Conservation (phyloP, 805 yeast genomes). For the Debaryomyces hansenii region DNA sequence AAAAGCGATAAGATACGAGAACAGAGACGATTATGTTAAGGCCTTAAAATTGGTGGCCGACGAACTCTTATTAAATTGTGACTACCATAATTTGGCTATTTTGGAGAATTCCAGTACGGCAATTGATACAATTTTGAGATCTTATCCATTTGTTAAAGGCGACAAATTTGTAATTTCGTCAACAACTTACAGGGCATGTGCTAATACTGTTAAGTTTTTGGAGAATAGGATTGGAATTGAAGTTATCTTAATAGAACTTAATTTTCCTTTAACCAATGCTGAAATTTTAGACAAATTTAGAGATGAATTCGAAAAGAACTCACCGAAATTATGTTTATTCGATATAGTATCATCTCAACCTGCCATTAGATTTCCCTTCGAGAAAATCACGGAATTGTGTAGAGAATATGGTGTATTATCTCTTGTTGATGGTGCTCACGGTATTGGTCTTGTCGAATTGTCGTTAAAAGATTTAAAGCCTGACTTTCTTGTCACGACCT, state of each 20-base stretch:
- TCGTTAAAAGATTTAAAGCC: conserved; percentile 46
- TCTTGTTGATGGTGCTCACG: conserved; percentile 76
- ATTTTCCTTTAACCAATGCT: conserved; percentile 46
- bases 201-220: conserved; percentile 48
- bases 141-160: conserved; percentile 49
- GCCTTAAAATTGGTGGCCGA: conserved; percentile 40
- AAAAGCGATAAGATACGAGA: conserved; percentile 29
- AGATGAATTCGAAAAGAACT: conserved; percentile 16
- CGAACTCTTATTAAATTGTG: conserved; percentile 42
- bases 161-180: conserved; percentile 52
- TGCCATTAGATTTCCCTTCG: conserved; percentile 58
- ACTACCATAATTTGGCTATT: conserved; percentile 49
- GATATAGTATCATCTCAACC: conserved; percentile 68
- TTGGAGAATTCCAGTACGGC: conserved; percentile 63
- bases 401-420: conserved; percentile 48
- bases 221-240: conserved; percentile 26
- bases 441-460: conserved; percentile 54
- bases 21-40: conserved; percentile 24
- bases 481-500: conserved; percentile 60
- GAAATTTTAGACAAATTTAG: conserved; percentile 25
- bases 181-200: conserved; percentile 56
- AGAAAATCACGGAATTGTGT: conserved; percentile 46
- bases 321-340: conserved; percentile 46
- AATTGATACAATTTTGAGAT: conserved; percentile 55
- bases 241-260: conserved; percentile 36